Conservation (phyloP, 768 basidiomycete species). For the Mrakia blollopis region DNA sequence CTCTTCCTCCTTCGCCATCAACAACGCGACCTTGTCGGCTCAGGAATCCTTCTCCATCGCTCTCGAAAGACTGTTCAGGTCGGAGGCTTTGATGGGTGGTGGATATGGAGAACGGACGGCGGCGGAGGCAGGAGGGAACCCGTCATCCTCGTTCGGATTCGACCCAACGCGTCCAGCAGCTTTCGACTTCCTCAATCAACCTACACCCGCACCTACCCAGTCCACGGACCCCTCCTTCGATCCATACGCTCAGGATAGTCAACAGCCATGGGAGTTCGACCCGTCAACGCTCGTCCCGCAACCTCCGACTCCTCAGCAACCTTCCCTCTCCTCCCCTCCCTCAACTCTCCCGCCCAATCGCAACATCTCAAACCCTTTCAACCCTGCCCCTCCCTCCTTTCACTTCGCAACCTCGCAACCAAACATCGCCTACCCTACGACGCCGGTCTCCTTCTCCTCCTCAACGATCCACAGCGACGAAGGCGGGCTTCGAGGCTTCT, state of each 20-base stretch:
- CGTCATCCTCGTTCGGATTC: background rate
- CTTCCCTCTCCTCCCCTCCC: background rate
- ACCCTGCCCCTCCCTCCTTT: background rate
- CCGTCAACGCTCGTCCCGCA: background rate
- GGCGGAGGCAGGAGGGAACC: background rate
- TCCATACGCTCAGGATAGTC: too few relatives aligned
- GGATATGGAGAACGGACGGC: background rate
- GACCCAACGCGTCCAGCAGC: background rate
- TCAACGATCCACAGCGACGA: background rate
- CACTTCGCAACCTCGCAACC: background rate
- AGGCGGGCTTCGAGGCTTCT: background rate
- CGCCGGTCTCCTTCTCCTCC: background rate
- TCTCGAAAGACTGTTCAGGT: background rate
- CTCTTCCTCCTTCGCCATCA: background rate
- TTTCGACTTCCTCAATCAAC: background rate
- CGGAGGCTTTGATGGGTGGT: background rate
- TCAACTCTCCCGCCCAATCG: too few relatives aligned
- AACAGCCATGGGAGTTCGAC: too few relatives aligned
- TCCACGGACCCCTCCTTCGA: too few relatives aligned
- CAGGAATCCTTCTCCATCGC: conserved; percentile 9
- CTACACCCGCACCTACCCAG: too few relatives aligned
- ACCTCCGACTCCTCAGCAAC: background rate
- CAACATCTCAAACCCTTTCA: background rate
- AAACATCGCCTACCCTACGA: background rate
- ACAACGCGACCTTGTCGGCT: background rate